A percentile compares a stretch with the other conserved stretches of the same genome.
Evolutionary conservation across 2,329 filamentous ascomycete genomes (phyloP).

Genomic region (Dactylellina leptospora): DNA sequence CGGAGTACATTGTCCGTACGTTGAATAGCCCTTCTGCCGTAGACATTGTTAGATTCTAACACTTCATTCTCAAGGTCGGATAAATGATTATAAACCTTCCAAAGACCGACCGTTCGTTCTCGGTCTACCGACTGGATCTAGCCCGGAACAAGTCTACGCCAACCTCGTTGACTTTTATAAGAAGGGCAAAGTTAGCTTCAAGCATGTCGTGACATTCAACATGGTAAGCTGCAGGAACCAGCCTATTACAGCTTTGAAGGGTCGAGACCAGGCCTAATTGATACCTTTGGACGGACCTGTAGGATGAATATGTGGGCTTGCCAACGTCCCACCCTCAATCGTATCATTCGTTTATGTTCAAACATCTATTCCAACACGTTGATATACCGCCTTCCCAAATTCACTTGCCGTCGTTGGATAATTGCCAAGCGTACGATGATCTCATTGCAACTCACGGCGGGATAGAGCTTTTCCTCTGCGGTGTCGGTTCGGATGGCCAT

Average conservation of each 20-base stretch:
- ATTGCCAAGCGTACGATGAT: conserved; percentile 81
- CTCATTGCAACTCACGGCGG: conserved; percentile 78
- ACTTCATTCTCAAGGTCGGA: conserved; percentile 68
- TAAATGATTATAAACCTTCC: conserved; percentile 78
- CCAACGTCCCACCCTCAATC: conserved; percentile 83
- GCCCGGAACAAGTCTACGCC: conserved; percentile 79
- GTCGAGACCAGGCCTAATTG: conserved; percentile 12
- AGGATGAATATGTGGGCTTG: conserved; percentile 84
- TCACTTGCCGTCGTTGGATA: conserved; percentile 79
- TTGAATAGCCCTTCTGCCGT: neutral
- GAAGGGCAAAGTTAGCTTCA: conserved; percentile 74
- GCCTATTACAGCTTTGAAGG: neutral
- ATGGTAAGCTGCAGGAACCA: conserved; percentile 68
- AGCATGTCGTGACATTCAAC: conserved; percentile 90
- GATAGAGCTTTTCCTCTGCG: conserved; percentile 85
- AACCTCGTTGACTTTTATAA: conserved; percentile 69
- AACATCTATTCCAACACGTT: conserved; percentile 86
- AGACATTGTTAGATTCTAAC: neutral
- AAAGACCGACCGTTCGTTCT: conserved; percentile 79
- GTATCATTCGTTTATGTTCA: conserved; percentile 94
- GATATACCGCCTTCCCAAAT: conserved; percentile 83
- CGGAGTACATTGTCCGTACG: conserved; percentile 50
- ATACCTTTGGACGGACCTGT: conserved; percentile 61
- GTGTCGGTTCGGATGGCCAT: conserved; percentile 85
- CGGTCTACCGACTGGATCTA: conserved; percentile 83